These are phyloP conservation scores for Solanum habrochaites DNA, from an alignment of 257 asterid species.

Conservation along the genomic window DNA sequence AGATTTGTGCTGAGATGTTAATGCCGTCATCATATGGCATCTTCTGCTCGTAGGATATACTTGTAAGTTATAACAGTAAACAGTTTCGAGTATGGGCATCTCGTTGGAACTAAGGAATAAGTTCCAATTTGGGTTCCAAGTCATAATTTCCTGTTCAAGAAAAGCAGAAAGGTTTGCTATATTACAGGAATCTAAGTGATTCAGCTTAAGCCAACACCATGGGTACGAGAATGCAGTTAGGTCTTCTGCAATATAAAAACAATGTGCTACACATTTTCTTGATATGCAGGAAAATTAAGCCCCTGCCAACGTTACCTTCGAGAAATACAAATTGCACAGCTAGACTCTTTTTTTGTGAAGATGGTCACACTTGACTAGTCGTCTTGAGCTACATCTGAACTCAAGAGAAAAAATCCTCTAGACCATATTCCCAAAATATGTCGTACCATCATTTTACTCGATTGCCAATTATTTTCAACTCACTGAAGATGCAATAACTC, in stretches of 20 bases:
- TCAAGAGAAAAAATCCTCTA: neutral
- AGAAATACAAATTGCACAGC: neutral
- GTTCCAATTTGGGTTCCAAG: neutral
- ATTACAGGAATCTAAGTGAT: neutral
- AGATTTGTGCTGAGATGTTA: neutral
- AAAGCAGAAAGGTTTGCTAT: neutral
- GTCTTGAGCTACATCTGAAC: neutral
- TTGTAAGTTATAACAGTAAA: neutral
- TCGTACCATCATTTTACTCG: neutral
- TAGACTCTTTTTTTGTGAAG: neutral
- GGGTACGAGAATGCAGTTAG: neutral
- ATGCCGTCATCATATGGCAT: neutral
- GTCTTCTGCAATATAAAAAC: neutral
- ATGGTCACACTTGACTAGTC: neutral
- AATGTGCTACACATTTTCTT: neutral
- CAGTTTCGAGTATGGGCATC: neutral
- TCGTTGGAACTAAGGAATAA: neutral
- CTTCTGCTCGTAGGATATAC: neutral
- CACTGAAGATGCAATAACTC: neutral
- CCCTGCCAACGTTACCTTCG: neutral
- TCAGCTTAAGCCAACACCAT: neutral
- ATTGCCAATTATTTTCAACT: neutral
- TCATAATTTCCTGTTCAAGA: neutral
- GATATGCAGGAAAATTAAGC: neutral
- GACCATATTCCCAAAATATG: neutral